Percentiles rank a stretch among this genome's conserved stretches.
phyloP scores from a whole-genome alignment of 495 filamentous ascomycete genomes.

The Aspergillus funiculosus region DNA sequence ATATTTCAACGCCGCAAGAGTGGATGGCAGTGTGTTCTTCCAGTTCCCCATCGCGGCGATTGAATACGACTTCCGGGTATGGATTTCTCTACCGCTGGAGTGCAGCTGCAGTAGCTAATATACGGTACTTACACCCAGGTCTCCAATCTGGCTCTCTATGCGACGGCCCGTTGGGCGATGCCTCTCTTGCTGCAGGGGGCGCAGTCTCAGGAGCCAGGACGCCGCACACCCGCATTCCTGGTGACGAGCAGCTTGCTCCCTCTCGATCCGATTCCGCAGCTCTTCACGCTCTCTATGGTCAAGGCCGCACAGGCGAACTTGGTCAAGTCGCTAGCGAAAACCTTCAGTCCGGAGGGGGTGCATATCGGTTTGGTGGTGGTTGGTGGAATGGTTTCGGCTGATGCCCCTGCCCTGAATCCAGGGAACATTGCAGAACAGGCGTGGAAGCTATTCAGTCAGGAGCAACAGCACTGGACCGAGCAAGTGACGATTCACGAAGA shows the following conservation, averaged over 20 bases:
- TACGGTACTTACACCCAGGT: neutral
- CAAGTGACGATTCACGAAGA: conserved; percentile 2
- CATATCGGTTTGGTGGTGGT: conserved; percentile 4
- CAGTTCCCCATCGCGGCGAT: neutral
- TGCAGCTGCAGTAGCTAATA: neutral
- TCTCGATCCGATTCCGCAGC: neutral
- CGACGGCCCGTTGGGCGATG: conserved; percentile 2
- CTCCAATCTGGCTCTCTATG: neutral
- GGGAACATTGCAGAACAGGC: conserved; percentile 4
- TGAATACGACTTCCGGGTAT: conserved; percentile 1
- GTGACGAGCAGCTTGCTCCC: conserved; percentile 6
- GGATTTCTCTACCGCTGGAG: neutral
- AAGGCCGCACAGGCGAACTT: conserved; percentile 8
- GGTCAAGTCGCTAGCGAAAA: conserved; percentile 1
- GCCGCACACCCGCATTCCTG: neutral
- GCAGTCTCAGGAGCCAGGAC: neutral
- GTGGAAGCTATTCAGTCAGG: conserved; percentile 2
- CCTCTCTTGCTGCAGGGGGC: neutral
- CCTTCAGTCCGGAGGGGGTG: neutral
- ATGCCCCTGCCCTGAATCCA: neutral
- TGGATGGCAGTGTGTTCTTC: neutral
- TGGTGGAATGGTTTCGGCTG: neutral
- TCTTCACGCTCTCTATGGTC: conserved; percentile 4
- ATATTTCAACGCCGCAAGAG: conserved; percentile 8
- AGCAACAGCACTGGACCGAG: neutral